Percentiles rank a stretch among this genome's conserved stretches.
Conservation (phyloP, 2,329 filamentous ascomycete genomes). For the Beauveria medogensis region DNA sequence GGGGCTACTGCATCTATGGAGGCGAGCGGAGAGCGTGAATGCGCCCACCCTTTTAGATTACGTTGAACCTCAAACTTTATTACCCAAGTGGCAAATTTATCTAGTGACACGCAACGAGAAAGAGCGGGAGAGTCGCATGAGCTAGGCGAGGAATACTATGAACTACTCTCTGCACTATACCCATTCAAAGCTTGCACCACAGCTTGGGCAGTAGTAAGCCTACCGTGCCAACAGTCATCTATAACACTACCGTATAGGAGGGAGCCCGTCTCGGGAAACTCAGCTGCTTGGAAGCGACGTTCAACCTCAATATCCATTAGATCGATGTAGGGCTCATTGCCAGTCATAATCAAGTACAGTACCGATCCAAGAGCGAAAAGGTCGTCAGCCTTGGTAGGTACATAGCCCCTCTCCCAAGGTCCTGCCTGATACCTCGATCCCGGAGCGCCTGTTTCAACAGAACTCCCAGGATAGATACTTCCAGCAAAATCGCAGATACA, state of each 20-base stretch:
- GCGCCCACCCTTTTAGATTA: no score
- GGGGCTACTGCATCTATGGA: no score
- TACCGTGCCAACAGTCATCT: neutral
- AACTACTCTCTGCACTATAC: neutral
- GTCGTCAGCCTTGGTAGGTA: constrained; percentile 19
- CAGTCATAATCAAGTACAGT: constrained; percentile 27
- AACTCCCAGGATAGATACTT: constrained; percentile 21
- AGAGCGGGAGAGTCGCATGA: no score
- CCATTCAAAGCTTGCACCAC: neutral
- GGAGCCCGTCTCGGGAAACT: neutral
- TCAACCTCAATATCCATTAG: constrained; percentile 22
- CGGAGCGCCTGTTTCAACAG: constrained; percentile 16
- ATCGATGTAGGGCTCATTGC: constrained; percentile 22
- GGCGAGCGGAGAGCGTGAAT: no score
- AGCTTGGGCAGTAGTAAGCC: neutral
- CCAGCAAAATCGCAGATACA: constrained; percentile 30
- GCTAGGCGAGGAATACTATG: neutral
- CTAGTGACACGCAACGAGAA: no score
- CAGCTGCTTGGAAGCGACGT: neutral
- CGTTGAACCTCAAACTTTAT: no score
- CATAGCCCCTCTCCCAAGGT: constrained; percentile 18
- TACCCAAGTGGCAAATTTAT: no score
- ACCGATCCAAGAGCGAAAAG: constrained; percentile 27
- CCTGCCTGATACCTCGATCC: constrained; percentile 18
- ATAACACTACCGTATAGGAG: neutral